Evolutionary conservation across 805 yeast species (phyloP).

Genomic region (Myxozyma nipponensis): DNA sequence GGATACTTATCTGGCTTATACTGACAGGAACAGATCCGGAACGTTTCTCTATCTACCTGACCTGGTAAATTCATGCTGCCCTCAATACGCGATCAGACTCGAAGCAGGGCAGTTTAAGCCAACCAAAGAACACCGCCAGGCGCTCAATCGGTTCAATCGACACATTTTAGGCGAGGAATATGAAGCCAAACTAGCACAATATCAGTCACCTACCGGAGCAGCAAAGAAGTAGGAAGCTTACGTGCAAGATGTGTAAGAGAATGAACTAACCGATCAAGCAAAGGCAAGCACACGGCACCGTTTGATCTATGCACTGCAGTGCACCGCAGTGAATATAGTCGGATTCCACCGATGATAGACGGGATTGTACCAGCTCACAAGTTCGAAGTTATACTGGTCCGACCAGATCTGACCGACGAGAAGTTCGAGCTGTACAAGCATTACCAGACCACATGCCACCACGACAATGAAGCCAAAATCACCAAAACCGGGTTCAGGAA

Average conservation of each 20-base stretch:
- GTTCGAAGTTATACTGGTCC: conserved; percentile 12
- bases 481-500: conserved; percentile 49
- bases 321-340: conserved; percentile 39
- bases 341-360: conserved; percentile 1
- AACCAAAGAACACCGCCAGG: conserved; percentile 63
- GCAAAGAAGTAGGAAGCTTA: background rate
- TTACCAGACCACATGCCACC: conserved; percentile 70
- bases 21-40: conserved; percentile 55
- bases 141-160: conserved; percentile 54
- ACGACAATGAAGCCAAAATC: conserved; percentile 51
- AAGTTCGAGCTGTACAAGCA: conserved; percentile 47
- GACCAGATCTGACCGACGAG: conserved; percentile 19
- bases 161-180: conserved; percentile 17
- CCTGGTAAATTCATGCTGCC: conserved; percentile 67
- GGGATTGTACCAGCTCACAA: conserved; percentile 8
- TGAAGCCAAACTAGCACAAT: conserved; percentile 15
- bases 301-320: conserved; percentile 40
- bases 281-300: conserved; percentile 27
- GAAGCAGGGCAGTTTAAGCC: conserved; percentile 45
- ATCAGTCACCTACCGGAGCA: too few relatives aligned
- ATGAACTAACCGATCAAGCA: conserved; percentile 19
- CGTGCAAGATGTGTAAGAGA: background rate
- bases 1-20: background rate
- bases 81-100: conserved; percentile 74
- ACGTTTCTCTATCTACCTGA: conserved; percentile 63